Percentiles rank a stretch among this genome's conserved stretches.
Evolutionary conservation across 2,329 filamentous ascomycete species (phyloP).

Genomic region (Scortechinia acanthostroma): DNA sequence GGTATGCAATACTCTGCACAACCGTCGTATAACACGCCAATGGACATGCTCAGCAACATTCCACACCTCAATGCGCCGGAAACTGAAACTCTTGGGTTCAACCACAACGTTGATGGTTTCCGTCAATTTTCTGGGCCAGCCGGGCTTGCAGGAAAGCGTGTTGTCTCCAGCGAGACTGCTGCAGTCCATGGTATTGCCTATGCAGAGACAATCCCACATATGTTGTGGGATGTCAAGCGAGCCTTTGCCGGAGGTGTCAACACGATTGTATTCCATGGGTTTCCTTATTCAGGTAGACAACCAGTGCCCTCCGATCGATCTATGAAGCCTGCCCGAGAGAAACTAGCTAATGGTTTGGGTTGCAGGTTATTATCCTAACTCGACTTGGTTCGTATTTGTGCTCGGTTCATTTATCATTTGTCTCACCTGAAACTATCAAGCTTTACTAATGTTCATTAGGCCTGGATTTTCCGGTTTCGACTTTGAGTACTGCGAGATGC

Average conservation of each 20-base stretch:
- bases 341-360: no score
- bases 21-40: conserved; percentile 27
- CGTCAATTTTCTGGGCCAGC: conserved; percentile 27
- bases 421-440: no score
- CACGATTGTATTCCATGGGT: conserved; percentile 33
- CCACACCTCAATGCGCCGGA: conserved; percentile 27
- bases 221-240: conserved; percentile 24
- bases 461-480: conserved; percentile 33
- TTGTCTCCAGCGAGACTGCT: conserved; percentile 29
- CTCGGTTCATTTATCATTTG: no score
- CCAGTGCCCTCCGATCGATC: no score
- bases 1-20: conserved; percentile 26
- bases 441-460: no score
- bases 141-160: conserved; percentile 21
- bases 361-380: conserved; percentile 32
- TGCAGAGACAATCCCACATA: conserved; percentile 11
- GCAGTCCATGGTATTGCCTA: conserved; percentile 14
- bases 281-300: conserved; percentile 25
- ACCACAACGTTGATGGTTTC: conserved; percentile 25
- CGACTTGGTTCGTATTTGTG: no score
- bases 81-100: conserved; percentile 26
- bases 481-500: conserved; percentile 30
- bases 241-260: conserved; percentile 30
- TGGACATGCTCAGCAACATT: conserved; percentile 30
- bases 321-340: no score